phyloP scores from a whole-genome alignment of 1,139 yeast species.

The Wickerhamiella infanticola region DNA sequence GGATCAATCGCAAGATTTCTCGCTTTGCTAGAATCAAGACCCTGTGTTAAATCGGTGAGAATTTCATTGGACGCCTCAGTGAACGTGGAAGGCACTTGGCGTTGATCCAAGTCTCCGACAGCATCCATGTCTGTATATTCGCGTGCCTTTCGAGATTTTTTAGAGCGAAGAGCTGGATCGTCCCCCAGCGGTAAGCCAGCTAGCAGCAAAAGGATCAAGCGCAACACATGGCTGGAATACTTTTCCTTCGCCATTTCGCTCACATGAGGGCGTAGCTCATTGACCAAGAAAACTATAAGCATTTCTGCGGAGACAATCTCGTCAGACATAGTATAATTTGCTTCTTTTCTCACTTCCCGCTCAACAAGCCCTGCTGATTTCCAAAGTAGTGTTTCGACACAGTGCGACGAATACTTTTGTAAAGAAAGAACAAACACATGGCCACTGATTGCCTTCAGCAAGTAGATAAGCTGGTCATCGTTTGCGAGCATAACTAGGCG shows the following conservation, averaged over 20 bases:
- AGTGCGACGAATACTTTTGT: constrained; percentile 90
- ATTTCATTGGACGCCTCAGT: constrained; percentile 28
- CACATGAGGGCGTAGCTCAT: constrained; percentile 50
- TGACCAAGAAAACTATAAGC: constrained; percentile 44
- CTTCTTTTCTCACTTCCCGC: constrained; percentile 36
- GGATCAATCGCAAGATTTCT: constrained; percentile 67
- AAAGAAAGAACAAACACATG: constrained; percentile 63
- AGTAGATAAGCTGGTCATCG: constrained; percentile 41
- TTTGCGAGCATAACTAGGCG: constrained; percentile 57
- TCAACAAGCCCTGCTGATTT: constrained; percentile 65
- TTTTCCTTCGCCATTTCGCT: constrained; percentile 48
- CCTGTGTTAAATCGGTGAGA: constrained; percentile 23
- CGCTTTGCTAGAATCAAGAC: constrained; percentile 31
- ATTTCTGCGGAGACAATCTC: constrained; percentile 43
- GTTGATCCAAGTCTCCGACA: constrained; percentile 26
- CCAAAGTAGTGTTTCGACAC: constrained; percentile 70
- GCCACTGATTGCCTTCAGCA: constrained; percentile 53
- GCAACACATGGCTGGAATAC: constrained; percentile 77
- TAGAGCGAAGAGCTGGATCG: constrained; percentile 67
- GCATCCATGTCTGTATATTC: constrained; percentile 83
- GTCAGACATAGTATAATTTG: constrained; percentile 21
- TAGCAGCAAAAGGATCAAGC: constrained; percentile 53
- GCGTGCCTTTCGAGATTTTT: constrained; percentile 77
- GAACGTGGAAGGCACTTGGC: constrained; percentile 61
- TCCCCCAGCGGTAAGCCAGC: constrained; percentile 61